These are phyloP conservation scores for Przewalskia tangutica DNA, from an alignment of 257 asterid species.

Conservation along the genomic window DNA sequence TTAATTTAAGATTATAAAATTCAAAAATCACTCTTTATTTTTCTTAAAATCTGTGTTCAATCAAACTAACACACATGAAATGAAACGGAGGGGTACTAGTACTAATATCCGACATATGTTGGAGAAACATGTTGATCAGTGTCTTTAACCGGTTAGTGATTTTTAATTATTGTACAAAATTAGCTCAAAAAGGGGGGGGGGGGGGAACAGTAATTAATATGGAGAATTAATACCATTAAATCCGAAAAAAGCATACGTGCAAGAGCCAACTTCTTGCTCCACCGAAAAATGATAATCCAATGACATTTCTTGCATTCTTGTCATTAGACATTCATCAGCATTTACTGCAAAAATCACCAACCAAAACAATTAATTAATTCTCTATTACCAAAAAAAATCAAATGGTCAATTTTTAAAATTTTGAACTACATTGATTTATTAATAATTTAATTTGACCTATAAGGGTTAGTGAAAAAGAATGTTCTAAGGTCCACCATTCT, in stretches of 20 bases:
- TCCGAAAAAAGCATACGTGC: slow-evolving; percentile 86
- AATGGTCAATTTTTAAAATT: neutral
- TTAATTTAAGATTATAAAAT: too few species aligned
- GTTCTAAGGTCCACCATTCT: slow-evolving; percentile 36
- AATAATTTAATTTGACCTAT: neutral
- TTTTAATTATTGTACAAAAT: neutral
- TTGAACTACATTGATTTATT: neutral
- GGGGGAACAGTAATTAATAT: neutral
- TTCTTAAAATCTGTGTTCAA: too few species aligned
- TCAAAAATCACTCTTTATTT: too few species aligned
- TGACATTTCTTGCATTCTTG: slow-evolving; percentile 99
- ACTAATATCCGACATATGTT: too few species aligned
- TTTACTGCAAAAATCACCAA: slow-evolving; percentile 45
- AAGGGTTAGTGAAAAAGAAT: neutral
- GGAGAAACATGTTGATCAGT: too few species aligned
- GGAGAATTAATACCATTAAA: slow-evolving; percentile 55
- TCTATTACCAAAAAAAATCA: neutral
- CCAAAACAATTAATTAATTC: too few species aligned
- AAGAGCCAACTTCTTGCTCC: slow-evolving; percentile 98
- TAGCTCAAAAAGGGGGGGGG: neutral
- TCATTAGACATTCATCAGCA: slow-evolving; percentile 92
- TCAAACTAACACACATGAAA: too few species aligned
- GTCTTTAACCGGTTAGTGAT: too few species aligned
- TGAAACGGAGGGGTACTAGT: too few species aligned
- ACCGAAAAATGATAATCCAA: slow-evolving; percentile 84